phyloP scores from a whole-genome alignment of 2,329 filamentous ascomycete genomes.

The Teratosphaeria epicoccoides region DNA sequence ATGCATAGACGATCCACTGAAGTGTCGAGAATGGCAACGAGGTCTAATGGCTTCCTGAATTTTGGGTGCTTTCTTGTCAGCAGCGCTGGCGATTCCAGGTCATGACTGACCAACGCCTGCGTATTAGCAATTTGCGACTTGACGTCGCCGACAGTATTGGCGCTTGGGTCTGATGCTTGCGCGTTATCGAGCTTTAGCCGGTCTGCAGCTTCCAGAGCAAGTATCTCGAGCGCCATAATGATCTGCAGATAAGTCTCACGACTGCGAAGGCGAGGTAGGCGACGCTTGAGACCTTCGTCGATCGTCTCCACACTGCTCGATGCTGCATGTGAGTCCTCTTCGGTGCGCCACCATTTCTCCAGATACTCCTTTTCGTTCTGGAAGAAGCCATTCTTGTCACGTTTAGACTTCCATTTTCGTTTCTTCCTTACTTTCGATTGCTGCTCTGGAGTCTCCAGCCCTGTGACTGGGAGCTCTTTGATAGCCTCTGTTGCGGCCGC shows the following conservation, averaged over 20 bases:
- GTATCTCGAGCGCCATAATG: constrained; percentile 65
- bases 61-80: constrained; percentile 28
- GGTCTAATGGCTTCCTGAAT: constrained; percentile 48
- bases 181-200: neutral
- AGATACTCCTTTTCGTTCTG: constrained; percentile 55
- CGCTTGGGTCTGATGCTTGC: constrained; percentile 6
- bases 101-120: neutral
- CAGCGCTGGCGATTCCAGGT: neutral
- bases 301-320: constrained; percentile 33
- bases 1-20: constrained; percentile 71
- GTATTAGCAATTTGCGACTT: neutral
- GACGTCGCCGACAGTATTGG: neutral
- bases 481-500: constrained; percentile 57
- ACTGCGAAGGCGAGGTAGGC: constrained; percentile 56
- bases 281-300: constrained; percentile 44
- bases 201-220: constrained; percentile 51
- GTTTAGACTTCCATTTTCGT: constrained; percentile 52
- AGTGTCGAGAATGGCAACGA: constrained; percentile 57
- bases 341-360: constrained; percentile 58
- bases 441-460: constrained; percentile 9
- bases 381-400: constrained; percentile 60
- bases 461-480: constrained; percentile 36
- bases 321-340: constrained; percentile 34
- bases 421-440: constrained; percentile 25
- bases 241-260: constrained; percentile 73